A percentile compares a stretch with the other conserved stretches of the same genome.
phyloP scores from a whole-genome alignment of 148 eudicot species.

The Rhododendron henanense region DNA sequence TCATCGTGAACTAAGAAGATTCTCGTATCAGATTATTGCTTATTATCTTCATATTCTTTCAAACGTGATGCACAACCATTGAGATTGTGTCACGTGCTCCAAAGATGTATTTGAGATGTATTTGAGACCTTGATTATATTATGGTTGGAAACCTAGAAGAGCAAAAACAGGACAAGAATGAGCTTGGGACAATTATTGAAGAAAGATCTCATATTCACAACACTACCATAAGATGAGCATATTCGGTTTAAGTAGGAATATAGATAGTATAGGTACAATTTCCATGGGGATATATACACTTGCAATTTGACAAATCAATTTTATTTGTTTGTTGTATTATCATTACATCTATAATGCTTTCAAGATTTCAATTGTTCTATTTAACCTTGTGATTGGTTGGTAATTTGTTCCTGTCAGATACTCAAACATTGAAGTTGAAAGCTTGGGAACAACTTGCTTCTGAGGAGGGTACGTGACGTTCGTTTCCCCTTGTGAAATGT shows the following conservation, averaged over 20 bases:
- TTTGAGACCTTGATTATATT: neutral
- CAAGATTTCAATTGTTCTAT: neutral
- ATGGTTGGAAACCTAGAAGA: neutral
- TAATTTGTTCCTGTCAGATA: constrained; percentile 60
- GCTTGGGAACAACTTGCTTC: constrained; percentile 89
- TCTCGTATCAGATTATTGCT: too few species aligned
- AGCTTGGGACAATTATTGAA: neutral
- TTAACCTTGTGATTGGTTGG: constrained; percentile 10
- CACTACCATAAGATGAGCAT: neutral
- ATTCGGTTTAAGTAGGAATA: neutral
- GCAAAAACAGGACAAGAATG: neutral
- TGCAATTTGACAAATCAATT: neutral
- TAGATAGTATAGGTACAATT: neutral
- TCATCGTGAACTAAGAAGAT: too few species aligned
- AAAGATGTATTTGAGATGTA: neutral
- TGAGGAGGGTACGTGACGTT: constrained; percentile 61
- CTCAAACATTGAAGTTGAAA: constrained; percentile 64
- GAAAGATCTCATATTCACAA: neutral
- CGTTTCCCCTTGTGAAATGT: neutral
- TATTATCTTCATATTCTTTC: too few species aligned
- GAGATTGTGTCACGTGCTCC: too few species aligned
- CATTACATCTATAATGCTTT: neutral
- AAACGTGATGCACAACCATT: too few species aligned
- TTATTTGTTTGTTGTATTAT: neutral
- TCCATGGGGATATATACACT: neutral